phyloP scores from a whole-genome alignment of 2,329 filamentous ascomycete species.

The Shiraia sp. region DNA sequence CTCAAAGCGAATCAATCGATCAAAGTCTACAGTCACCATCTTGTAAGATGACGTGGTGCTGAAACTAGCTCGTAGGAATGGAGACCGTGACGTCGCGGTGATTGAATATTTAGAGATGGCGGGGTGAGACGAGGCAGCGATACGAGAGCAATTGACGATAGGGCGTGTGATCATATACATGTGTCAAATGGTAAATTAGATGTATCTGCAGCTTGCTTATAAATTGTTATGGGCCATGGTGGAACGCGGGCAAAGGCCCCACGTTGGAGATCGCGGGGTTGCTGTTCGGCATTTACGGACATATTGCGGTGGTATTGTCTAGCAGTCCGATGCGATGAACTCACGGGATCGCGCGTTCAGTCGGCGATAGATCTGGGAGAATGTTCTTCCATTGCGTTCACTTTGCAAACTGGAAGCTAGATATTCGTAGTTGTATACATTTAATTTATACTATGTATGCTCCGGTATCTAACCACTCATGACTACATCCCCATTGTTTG shows the following conservation, averaged over 20 bases:
- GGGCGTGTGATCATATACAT: no score
- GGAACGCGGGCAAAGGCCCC: background rate
- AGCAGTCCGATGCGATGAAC: background rate
- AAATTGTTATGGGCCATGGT: no score
- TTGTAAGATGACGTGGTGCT: conserved; percentile 5
- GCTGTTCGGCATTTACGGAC: conserved; percentile 7
- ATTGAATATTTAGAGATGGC: background rate
- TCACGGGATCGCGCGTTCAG: conserved; percentile 8
- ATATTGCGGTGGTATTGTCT: no score
- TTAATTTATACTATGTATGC: background rate
- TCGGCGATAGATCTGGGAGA: background rate
- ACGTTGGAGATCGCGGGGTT: conserved; percentile 7
- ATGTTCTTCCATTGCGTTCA: background rate
- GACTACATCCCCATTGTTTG: conserved; percentile 30
- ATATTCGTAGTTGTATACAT: background rate
- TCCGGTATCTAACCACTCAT: conserved; percentile 28
- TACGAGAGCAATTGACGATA: no score
- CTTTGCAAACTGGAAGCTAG: background rate
- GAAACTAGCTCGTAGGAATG: background rate
- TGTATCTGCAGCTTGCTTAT: no score
- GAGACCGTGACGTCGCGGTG: background rate
- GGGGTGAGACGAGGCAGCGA: no score
- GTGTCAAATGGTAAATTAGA: no score
- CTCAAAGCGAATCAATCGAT: conserved; percentile 40
- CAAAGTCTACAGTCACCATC: conserved; percentile 27